Conservation (phyloP, 2,329 filamentous ascomycete genomes). For the Colletotrichum tropicicola region DNA sequence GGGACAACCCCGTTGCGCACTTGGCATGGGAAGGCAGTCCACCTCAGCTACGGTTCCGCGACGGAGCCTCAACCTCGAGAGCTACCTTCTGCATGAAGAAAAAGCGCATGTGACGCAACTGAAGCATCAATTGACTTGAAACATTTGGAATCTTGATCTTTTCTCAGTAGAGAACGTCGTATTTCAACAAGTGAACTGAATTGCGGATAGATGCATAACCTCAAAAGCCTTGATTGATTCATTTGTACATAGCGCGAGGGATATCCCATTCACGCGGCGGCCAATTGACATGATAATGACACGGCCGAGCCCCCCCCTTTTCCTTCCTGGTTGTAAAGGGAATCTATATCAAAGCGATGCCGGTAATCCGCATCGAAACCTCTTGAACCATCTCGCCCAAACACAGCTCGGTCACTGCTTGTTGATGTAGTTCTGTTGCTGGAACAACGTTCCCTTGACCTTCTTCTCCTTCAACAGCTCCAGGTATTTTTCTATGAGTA, state of each 20-base stretch:
- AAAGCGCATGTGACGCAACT: not conserved
- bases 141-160: not conserved
- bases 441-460: constrained; percentile 80
- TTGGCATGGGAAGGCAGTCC: not conserved
- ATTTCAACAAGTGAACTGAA: not conserved
- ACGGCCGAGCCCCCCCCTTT: constrained; percentile 10
- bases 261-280: constrained; percentile 25
- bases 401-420: constrained; percentile 47
- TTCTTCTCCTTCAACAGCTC: constrained; percentile 80
- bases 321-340: constrained; percentile 2
- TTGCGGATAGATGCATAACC: constrained; percentile 24
- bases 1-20: constrained; percentile 26
- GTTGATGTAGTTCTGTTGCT: constrained; percentile 79
- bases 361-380: not conserved
- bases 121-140: not conserved
- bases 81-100: not conserved
- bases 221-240: constrained; percentile 25
- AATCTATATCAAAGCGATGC: constrained; percentile 11
- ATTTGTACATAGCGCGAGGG: constrained; percentile 28
- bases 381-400: constrained; percentile 27
- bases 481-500: constrained; percentile 75
- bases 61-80: not conserved
- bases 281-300: constrained; percentile 16
- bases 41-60: not conserved
- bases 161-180: not conserved